A percentile compares a stretch with the other conserved stretches of the same genome.
Evolutionary conservation across 2,329 filamentous ascomycete genomes (phyloP).

Genomic region (Phoma sp.): DNA sequence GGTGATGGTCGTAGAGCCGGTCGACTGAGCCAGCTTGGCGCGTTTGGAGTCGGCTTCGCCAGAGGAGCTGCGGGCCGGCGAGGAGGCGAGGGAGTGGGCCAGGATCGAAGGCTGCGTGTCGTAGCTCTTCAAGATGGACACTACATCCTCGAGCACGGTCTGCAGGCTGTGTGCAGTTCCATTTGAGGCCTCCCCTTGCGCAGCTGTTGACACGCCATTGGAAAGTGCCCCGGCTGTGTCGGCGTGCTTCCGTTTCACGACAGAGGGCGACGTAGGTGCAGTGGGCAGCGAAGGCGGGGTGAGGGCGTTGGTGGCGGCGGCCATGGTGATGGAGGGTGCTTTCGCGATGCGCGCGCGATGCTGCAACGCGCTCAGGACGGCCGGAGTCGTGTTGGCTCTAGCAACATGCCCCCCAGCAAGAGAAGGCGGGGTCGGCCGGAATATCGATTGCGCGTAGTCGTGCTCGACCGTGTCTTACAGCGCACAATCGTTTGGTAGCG

Average conservation of each 20-base stretch:
- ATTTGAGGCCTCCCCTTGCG: slow-evolving; percentile 22
- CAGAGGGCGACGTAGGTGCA: slow-evolving; percentile 34
- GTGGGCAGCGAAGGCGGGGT: slow-evolving; percentile 41
- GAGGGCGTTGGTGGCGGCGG: slow-evolving; percentile 47
- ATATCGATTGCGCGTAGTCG: background rate
- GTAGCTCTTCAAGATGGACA: slow-evolving; percentile 51
- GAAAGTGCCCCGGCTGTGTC: slow-evolving; percentile 37
- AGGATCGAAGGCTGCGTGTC: slow-evolving; percentile 57
- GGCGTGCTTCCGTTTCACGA: slow-evolving; percentile 56
- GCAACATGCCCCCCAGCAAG: slow-evolving; percentile 10
- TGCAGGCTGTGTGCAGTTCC: slow-evolving; percentile 37
- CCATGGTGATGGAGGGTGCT: slow-evolving; percentile 38
- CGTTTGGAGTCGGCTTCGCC: slow-evolving; percentile 55
- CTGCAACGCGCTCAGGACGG: slow-evolving; percentile 44
- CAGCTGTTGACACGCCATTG: slow-evolving; percentile 39
- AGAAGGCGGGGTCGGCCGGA: background rate
- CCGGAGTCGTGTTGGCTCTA: slow-evolving; percentile 24
- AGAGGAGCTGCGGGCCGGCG: slow-evolving; percentile 38
- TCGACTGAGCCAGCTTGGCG: slow-evolving; percentile 48
- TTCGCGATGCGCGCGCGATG: slow-evolving; percentile 44
- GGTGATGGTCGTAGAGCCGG: slow-evolving; percentile 45
- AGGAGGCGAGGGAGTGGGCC: slow-evolving; percentile 43
- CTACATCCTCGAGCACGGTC: slow-evolving; percentile 48
- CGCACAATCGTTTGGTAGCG: slow-evolving; percentile 21
- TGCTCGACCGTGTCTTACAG: slow-evolving; percentile 4